Percentiles rank a stretch among this genome's conserved stretches.
These are phyloP conservation scores for Mucor piriformis DNA, from an alignment of 371 early-diverging fungal species.

Conservation along the genomic window DNA sequence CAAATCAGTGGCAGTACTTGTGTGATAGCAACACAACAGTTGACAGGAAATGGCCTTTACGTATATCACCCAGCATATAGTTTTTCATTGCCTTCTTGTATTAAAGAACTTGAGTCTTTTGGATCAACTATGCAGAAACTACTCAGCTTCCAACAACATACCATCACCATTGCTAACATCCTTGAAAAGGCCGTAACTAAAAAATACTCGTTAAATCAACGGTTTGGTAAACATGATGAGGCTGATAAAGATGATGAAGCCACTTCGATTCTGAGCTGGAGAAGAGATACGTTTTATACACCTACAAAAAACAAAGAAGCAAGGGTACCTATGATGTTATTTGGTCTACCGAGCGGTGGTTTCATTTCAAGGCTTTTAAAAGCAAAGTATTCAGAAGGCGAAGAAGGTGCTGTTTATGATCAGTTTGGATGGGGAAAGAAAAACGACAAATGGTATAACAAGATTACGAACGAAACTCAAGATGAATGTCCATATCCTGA, in stretches of 20 bases:
- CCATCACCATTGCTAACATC: conserved; percentile 25
- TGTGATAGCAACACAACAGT: conserved; percentile 20
- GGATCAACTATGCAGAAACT: conserved; percentile 18
- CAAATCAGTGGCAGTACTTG: conserved; percentile 23
- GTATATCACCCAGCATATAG: conserved; percentile 23
- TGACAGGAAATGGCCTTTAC: conserved; percentile 21
- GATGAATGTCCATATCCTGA: not conserved
- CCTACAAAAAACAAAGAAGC: not conserved
- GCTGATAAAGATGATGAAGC: not conserved
- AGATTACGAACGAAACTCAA: not conserved
- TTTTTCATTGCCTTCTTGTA: conserved; percentile 20
- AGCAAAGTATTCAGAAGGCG: not conserved
- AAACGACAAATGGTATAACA: not conserved
- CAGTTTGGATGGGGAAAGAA: conserved; percentile 1
- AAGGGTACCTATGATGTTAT: not conserved
- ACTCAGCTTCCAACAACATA: conserved; percentile 22
- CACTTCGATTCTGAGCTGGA: not conserved
- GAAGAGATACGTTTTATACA: not conserved
- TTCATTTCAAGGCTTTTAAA: not conserved
- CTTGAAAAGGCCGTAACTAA: conserved; percentile 22
- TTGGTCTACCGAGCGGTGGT: not conserved
- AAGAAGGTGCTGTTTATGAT: not conserved
- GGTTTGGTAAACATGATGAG: not conserved
- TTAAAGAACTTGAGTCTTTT: conserved; percentile 24
- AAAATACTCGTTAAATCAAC: conserved; percentile 8